Conservation (phyloP, 1,284 basidiomycete species). For the Crepidotus sp. region DNA sequence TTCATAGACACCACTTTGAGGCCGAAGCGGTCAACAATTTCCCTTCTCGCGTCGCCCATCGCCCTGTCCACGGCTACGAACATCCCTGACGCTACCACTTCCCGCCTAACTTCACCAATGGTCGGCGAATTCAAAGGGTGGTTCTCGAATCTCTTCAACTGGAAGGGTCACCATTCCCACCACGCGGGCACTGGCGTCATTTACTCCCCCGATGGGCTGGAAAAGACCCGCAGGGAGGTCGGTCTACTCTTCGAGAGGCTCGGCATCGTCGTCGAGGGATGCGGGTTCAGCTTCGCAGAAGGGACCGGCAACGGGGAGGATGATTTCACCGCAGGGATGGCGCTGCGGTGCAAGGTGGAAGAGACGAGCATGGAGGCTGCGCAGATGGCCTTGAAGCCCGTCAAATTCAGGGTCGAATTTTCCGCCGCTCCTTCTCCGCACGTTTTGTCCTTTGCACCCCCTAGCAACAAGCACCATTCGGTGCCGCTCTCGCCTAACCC, state of each 20-base stretch:
- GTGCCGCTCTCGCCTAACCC: slow-evolving; percentile 13
- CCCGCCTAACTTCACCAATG: slow-evolving; percentile 34
- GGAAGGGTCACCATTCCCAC: slow-evolving; percentile 42
- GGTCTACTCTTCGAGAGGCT: slow-evolving; percentile 58
- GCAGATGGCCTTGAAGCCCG: slow-evolving; percentile 30
- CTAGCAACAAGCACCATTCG: slow-evolving; percentile 11
- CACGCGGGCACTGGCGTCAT: slow-evolving; percentile 41
- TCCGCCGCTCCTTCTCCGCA: slow-evolving; percentile 19
- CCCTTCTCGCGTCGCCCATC: slow-evolving; percentile 33
- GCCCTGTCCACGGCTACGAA: slow-evolving; percentile 20
- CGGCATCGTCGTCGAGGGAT: slow-evolving; percentile 46
- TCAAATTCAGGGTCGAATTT: slow-evolving; percentile 39
- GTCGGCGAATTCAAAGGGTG: slow-evolving; percentile 77
- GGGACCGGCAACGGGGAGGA: slow-evolving; percentile 15
- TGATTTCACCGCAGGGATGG: slow-evolving; percentile 36
- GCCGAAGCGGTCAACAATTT: slow-evolving; percentile 31
- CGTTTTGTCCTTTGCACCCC: slow-evolving; percentile 3
- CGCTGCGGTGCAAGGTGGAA: slow-evolving; percentile 60
- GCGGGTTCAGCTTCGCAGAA: slow-evolving; percentile 22
- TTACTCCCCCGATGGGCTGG: slow-evolving; percentile 57
- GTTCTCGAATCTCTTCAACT: slow-evolving; percentile 74
- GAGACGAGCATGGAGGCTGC: slow-evolving; percentile 32
- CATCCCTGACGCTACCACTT: slow-evolving; percentile 15
- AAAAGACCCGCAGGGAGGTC: slow-evolving; percentile 56
- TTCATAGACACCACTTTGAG: slow-evolving; percentile 19